Evolutionary conservation across 2,329 filamentous ascomycete genomes (phyloP), one percentile per base, ranked within the genome.

Genomic region (Ophiosphaerella narmari): DNA sequence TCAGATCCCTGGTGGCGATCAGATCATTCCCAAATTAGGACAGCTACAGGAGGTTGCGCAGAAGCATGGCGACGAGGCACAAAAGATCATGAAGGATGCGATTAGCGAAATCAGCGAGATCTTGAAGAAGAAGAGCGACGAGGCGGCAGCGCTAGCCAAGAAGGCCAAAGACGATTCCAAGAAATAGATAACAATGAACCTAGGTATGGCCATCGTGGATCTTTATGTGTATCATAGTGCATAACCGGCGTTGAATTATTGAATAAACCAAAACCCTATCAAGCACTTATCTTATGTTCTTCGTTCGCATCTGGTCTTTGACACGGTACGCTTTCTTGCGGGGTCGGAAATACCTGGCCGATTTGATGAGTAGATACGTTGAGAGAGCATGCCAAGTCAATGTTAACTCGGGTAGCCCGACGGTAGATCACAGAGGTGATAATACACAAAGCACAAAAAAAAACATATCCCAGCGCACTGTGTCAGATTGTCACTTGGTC

Each of bases 31-130:
- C 32, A 88, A 89, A 73, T 68, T 91, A 46, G 77, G 84, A 63
- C 80, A 88, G 61, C 71, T 91, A 46, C 79, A 83, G 57, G 79
- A 88, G 55, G 77, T 87, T 12, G 85, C 85, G 0, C 78, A 86
- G 61, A 84, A 89, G 75, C 85, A 89, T 68, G 84, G 83, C 42
- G 78, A 85, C 5, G 86, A 91, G 70, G 87, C 86, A 2, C 82
- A 90, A 77, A 82, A 85, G 71, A 76, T 91, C 33, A 70, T 89
- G 43, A 85, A 85, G 73, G 86, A 88, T 67, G 87, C 72, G 4
- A 59, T 74, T 7, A 58, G 55, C 3, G 69, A 73, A 60, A 70
- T 73, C 35, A 63, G 60, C 4, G 64, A 71, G 33, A 52, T 73
- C 8, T 50, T 73, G 39, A 68, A 67, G 59, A 71, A 69, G 65